Evolutionary conservation across 2,329 filamentous ascomycete genomes (phyloP), one percentile per base, ranked within the genome.

Genomic region (Bimuria novae-zelandiae): DNA sequence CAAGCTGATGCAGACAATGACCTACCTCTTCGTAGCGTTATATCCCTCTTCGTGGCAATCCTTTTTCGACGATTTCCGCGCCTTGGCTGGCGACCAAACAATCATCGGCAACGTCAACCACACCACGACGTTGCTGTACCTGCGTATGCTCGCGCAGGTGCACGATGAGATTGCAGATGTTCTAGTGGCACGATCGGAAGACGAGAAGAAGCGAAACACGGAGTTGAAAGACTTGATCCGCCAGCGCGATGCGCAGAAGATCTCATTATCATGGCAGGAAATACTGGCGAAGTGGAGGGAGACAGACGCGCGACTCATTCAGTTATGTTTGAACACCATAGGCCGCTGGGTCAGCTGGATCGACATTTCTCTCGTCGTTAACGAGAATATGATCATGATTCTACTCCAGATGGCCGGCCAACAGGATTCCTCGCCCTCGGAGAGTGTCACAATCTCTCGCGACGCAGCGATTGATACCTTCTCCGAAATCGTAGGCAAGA

Each of bases 321-420:
- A 97, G 73, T 87, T 95, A 82, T 92, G 90, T 64, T 81, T 99
- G 48, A 91, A 89, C 75, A 89, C 92, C n/a, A 86, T 99, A 60
- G 92, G 91, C 32, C 94, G 93, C 73, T 99, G 94, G 93, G 92
- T 96, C 55, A 95, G 92, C 82, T 99, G 94, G 94, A 96, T 95
- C 68, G 94, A 97, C 70, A 97, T 99, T 65, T 89, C 89, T 45
- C 80, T 99, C 52, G 87, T 99, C 39, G 90, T 99, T 65, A 96
- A 95, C 74, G 68, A 75, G 48, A 60, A 88, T 49, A 94, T 96
- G 83, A 85, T 97, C 66, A 86, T 84, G 69, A 83, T 92, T 43
- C 82, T 99, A 54, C 88, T 97, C 67, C 89, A 94, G 60, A 84
- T 97, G 59, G 88, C 96, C 51, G 90, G 90, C n/a, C 89, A 73